Percentiles rank a stretch among this genome's conserved stretches.
phyloP scores from a whole-genome alignment of 1,139 yeast species.

The Nakaseomyces uthaithaninus region DNA sequence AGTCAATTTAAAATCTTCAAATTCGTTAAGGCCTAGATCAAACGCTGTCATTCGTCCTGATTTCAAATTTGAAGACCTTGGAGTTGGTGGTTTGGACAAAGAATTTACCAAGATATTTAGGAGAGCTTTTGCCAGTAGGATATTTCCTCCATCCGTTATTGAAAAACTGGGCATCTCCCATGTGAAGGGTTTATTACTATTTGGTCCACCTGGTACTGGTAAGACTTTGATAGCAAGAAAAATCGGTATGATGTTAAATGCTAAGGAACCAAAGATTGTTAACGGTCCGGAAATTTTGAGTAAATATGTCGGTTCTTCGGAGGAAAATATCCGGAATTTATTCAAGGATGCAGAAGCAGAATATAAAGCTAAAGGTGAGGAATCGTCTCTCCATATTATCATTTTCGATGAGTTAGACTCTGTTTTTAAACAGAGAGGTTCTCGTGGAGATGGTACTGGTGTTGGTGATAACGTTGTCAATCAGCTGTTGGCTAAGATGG shows the following conservation, averaged over 20 bases:
- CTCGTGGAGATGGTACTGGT: conserved; percentile 94
- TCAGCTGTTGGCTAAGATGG: conserved; percentile 96
- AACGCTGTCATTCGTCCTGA: conserved; percentile 91
- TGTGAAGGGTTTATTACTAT: conserved; percentile 84
- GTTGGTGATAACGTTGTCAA: conserved; percentile 98
- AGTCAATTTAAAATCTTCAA: conserved; percentile 54
- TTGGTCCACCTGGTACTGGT: conserved; percentile 99
- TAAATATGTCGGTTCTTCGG: conserved; percentile 94
- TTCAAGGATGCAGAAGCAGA: conserved; percentile 97
- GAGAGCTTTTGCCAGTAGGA: conserved; percentile 94
- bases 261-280: conserved; percentile 95
- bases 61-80: conserved; percentile 91
- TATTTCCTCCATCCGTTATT: conserved; percentile 87
- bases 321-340: conserved; percentile 89
- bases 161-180: conserved; percentile 89
- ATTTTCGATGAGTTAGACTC: conserved; percentile 97
- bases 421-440: conserved; percentile 96
- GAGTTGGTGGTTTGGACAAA: conserved; percentile 93
- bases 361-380: conserved; percentile 87
- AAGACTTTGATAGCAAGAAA: conserved; percentile 95
- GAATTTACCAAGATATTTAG: conserved; percentile 92
- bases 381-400: conserved; percentile 84
- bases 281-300: conserved; percentile 98
- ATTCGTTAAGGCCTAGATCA: conserved; percentile 54
- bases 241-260: conserved; percentile 93